phyloP scores from a whole-genome alignment of 148 eudicot genomes.

The Hydrangea macrophylla region DNA sequence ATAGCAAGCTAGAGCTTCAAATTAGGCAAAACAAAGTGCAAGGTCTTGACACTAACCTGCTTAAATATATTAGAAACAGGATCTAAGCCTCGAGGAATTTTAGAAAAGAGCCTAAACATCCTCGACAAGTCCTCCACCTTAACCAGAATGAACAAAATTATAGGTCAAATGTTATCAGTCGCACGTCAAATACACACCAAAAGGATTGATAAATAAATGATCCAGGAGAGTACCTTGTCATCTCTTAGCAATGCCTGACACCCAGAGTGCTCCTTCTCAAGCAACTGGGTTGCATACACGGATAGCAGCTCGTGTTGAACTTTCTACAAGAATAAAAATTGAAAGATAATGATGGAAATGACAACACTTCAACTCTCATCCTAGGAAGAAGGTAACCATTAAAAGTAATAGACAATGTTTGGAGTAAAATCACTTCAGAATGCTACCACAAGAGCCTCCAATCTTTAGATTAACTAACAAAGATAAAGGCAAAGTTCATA shows the following conservation, averaged over 20 bases:
- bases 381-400: constrained; percentile 1
- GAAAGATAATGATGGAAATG: not conserved
- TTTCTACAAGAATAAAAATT: constrained; percentile 32
- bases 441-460: not conserved
- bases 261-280: constrained; percentile 66
- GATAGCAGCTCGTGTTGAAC: constrained; percentile 54
- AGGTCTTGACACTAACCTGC: constrained; percentile 40
- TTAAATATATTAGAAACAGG: constrained; percentile 69
- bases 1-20: not conserved
- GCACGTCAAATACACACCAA: not conserved
- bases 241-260: constrained; percentile 61
- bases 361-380: not conserved
- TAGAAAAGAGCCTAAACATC: constrained; percentile 74
- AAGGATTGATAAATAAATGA: not conserved
- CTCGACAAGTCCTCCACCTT: constrained; percentile 79
- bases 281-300: constrained; percentile 49
- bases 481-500: not conserved
- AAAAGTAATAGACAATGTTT: not conserved
- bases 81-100: constrained; percentile 64
- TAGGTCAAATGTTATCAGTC: not conserved
- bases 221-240: constrained; percentile 44
- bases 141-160: constrained; percentile 1
- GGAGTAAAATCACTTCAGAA: not conserved
- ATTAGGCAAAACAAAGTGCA: not conserved
- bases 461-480: not conserved